phyloP scores from a whole-genome alignment of 768 basidiomycete genomes.

The Infundibulicybe gibba region DNA sequence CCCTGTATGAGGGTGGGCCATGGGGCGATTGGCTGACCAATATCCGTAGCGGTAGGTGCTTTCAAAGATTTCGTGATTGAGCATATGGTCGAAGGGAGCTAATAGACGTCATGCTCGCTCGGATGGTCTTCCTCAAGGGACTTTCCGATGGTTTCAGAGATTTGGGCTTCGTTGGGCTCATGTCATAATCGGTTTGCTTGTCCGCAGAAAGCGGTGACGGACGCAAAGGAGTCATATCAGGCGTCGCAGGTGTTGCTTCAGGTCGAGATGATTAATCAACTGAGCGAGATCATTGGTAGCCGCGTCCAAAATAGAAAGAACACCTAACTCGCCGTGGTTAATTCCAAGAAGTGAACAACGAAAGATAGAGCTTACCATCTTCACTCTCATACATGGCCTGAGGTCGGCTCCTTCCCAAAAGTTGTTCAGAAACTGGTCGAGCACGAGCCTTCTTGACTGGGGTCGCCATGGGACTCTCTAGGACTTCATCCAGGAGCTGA shows the following conservation, averaged over 20 bases:
- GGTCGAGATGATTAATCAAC: conserved; percentile 75
- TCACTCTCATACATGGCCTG: conserved; percentile 49
- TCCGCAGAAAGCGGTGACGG: conserved; percentile 23
- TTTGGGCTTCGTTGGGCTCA: conserved; percentile 30
- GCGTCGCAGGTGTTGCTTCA: conserved; percentile 72
- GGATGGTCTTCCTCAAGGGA: conserved; percentile 31
- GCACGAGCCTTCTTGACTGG: conserved; percentile 44
- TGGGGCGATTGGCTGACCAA: conserved; percentile 14
- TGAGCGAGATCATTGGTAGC: conserved; percentile 79
- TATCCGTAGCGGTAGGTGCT: conserved; percentile 6
- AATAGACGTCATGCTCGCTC: conserved; percentile 35
- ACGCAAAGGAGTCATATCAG: conserved; percentile 42
- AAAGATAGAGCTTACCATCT: conserved; percentile 34
- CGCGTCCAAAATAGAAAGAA: conserved; percentile 68
- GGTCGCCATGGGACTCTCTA: conserved; percentile 23
- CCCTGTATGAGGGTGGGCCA: conserved; percentile 8
- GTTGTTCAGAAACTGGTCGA: conserved; percentile 65
- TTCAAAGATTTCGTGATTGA: conserved; percentile 15
- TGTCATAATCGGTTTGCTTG: conserved; percentile 3
- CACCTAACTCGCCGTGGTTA: conserved; percentile 31
- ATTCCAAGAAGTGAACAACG: conserved; percentile 2
- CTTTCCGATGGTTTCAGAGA: conserved; percentile 22
- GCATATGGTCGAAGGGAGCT: conserved; percentile 24
- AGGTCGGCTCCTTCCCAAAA: conserved; percentile 45
- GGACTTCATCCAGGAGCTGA: conserved; percentile 8